These are phyloP conservation scores for Trichosporon sp. DNA, from an alignment of 1,284 basidiomycete species.

Conservation along the genomic window DNA sequence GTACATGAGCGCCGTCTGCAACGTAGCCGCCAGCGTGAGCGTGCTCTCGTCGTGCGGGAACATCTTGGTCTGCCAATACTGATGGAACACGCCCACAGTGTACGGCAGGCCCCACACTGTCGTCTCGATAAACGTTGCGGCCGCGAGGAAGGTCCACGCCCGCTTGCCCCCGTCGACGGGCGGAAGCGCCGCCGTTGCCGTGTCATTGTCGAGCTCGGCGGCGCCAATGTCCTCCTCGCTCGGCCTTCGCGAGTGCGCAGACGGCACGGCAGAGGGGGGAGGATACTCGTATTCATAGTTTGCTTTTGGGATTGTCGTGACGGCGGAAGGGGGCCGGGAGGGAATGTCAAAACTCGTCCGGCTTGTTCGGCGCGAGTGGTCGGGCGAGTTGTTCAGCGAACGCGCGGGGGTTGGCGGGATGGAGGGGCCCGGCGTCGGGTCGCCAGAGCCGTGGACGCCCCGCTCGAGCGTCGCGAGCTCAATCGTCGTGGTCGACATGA, in stretches of 20 bases:
- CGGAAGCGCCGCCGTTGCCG: conserved; percentile 35
- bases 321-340: background rate
- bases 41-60: conserved; percentile 42
- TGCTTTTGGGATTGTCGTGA: background rate
- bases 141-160: conserved; percentile 53
- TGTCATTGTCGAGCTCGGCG: background rate
- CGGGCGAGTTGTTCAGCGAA: background rate
- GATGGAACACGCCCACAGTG: conserved; percentile 51
- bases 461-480: conserved; percentile 5
- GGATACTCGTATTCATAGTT: conserved; percentile 13
- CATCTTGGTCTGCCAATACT: conserved; percentile 47
- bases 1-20: conserved; percentile 53
- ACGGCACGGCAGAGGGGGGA: background rate
- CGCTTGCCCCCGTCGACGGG: conserved; percentile 50
- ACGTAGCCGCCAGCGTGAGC: conserved; percentile 52
- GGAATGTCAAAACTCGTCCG: background rate
- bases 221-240: background rate
- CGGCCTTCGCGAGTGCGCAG: background rate
- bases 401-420: conserved; percentile 12
- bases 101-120: conserved; percentile 55
- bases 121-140: conserved; percentile 49
- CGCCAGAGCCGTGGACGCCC: background rate
- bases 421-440: background rate
- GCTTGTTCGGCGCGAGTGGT: background rate
- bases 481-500: conserved; percentile 9